A percentile compares a stretch with the other conserved stretches of the same genome.
phyloP scores from a whole-genome alignment of 495 filamentous ascomycete species.

The Talaromyces stipitatus region DNA sequence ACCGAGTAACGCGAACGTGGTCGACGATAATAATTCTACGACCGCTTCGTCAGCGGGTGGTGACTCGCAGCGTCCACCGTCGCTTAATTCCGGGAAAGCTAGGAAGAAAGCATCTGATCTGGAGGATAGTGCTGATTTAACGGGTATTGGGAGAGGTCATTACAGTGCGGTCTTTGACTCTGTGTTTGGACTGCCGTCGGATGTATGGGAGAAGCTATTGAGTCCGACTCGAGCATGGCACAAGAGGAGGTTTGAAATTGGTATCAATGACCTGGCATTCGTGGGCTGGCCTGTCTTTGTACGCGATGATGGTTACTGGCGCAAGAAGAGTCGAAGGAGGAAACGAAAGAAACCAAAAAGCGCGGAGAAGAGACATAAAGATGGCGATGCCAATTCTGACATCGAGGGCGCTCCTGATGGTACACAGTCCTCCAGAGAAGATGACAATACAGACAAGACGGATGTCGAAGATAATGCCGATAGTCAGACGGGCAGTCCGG shows the following conservation, averaged over 20 bases:
- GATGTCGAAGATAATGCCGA: background rate
- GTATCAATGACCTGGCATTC: conserved; percentile 75
- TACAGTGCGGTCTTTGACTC: conserved; percentile 64
- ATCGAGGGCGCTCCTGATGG: conserved; percentile 16
- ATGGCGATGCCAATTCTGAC: conserved; percentile 32
- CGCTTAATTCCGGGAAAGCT: conserved; percentile 30
- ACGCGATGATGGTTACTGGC: conserved; percentile 78
- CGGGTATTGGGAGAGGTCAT: conserved; percentile 30
- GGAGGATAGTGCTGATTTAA: conserved; percentile 33
- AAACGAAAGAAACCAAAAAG: conserved; percentile 61
- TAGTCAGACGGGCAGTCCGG: conserved; percentile 26
- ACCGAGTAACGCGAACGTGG: conserved; percentile 30
- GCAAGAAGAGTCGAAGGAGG: conserved; percentile 62
- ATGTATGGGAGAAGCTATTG: conserved; percentile 75
- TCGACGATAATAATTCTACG: conserved; percentile 24
- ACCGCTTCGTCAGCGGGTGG: conserved; percentile 22
- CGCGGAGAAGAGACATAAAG: conserved; percentile 46
- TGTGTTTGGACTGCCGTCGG: conserved; percentile 65
- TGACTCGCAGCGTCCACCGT: conserved; percentile 31
- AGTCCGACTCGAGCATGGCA: conserved; percentile 75
- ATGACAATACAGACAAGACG: background rate
- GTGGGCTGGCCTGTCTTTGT: conserved; percentile 85
- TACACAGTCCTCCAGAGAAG: conserved; percentile 8
- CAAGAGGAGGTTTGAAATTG: conserved; percentile 80
- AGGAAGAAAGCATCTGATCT: conserved; percentile 34